phyloP scores from a whole-genome alignment of 2,329 filamentous ascomycete genomes.

The Rutstroemia sydowiana region DNA sequence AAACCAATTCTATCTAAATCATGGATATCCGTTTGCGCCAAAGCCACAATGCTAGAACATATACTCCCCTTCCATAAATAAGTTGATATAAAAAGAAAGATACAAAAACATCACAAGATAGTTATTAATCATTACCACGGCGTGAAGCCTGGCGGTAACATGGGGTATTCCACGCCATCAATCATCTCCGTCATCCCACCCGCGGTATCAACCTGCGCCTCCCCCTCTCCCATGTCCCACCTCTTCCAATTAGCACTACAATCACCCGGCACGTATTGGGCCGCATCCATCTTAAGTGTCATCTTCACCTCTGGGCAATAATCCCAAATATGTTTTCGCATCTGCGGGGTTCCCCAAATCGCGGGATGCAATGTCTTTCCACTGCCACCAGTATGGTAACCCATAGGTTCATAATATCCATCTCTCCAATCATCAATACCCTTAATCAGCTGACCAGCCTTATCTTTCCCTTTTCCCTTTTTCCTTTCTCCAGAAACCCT shows the following conservation, averaged over 20 bases:
- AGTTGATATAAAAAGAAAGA: not conserved
- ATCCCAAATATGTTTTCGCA: constrained; percentile 44
- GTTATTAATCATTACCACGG: too few species aligned
- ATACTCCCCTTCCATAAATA: not conserved
- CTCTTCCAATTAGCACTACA: constrained; percentile 42
- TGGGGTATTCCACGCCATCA: constrained; percentile 28
- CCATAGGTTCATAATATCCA: constrained; percentile 51
- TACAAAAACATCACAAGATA: not conserved
- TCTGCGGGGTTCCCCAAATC: constrained; percentile 43
- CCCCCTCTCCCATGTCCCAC: constrained; percentile 18
- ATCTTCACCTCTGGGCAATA: constrained; percentile 55
- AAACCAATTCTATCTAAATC: too few species aligned
- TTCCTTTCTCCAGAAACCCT: constrained; percentile 19
- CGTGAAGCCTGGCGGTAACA: constrained; percentile 24
- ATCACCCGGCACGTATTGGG: constrained; percentile 41
- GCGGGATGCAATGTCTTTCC: constrained; percentile 38
- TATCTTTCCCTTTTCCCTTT: constrained; percentile 19
- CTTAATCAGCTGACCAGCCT: constrained; percentile 28
- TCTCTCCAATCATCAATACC: constrained; percentile 44
- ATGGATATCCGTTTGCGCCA: too few species aligned
- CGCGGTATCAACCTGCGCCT: constrained; percentile 9
- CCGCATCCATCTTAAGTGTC: constrained; percentile 47
- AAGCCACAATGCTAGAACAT: not conserved
- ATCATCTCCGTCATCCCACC: constrained; percentile 22
- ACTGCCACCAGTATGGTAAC: constrained; percentile 47